Base-by-base conservation (phyloP, 768 basidiomycete species). In the Fomitopsis serialis region DNA sequence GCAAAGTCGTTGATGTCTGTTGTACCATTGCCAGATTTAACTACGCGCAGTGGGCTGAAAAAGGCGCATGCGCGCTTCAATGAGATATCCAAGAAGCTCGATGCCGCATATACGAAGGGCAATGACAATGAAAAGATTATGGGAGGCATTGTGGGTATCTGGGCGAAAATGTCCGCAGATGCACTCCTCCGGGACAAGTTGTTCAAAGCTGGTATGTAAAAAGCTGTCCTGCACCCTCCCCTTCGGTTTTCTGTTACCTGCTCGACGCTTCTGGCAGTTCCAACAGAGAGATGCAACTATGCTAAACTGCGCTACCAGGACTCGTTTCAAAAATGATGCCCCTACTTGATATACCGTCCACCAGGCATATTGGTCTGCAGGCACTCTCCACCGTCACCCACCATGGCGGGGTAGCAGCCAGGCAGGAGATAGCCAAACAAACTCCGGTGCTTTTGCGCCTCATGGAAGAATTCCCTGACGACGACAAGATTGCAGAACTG, bases 1-100 rank as follows among this genome's bases (percentile, higher is more conserved):
- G 29, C 4, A 19, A 27, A 10, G 19, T 3, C 21, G 32, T n/a
- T 34, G 4, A 32, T n/a, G 4, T 5, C 5, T 45, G 44, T 22
- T 23, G 27, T 45, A 11, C 10, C 42, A 50, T 3, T 19, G 40
- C 22, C 36, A 85, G 84, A 85, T 62, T 67, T 84, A 22, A 71
- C 73, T 2, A 77, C 70, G 15, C 70, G 80, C 29, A 76, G 72
- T 60, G 83, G 82, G 9, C 64, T 85, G 53, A 85, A 82, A 64
- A 81, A 78, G 58, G 70, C 83, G 1, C 80, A 85, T 62, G 67
- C 70, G 24, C 74, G 77, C 57, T 84, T 86, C 58, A 75, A 78
- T 45, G 68, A 66, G 3, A 72, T 83, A 34, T 80, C 76, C 58
- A 61, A 63, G 12, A 71, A 70, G 22, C 71, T 85, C 29, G 78